Percentiles rank a stretch among this genome's conserved stretches.
These are phyloP conservation scores for Penicillium capsulatum DNA, from an alignment of 2,329 filamentous ascomycete species.

Conservation along the genomic window DNA sequence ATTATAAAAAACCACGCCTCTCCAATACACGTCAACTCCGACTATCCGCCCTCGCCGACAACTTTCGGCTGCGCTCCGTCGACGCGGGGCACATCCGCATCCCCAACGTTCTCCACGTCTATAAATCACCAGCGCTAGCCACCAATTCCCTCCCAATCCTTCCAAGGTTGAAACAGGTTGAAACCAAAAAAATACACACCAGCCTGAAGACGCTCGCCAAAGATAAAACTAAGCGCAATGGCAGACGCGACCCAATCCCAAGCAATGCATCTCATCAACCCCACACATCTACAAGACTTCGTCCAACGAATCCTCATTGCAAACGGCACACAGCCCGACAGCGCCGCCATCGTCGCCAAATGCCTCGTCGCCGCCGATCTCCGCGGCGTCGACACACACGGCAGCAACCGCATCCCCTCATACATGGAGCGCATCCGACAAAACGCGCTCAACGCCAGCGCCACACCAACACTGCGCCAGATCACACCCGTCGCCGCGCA, in stretches of 20 bases:
- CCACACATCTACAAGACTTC: constrained; percentile 21
- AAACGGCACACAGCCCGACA: constrained; percentile 55
- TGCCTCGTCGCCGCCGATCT: constrained; percentile 71
- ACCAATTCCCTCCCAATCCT: too few relatives aligned
- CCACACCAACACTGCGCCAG: constrained; percentile 53
- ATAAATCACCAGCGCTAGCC: too few relatives aligned
- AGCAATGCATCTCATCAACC: constrained; percentile 19
- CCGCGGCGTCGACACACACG: constrained; percentile 74
- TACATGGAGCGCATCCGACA: constrained; percentile 70
- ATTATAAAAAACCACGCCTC: too few relatives aligned
- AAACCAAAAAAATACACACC: too few relatives aligned
- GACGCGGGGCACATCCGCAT: too few relatives aligned
- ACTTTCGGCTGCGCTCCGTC: too few relatives aligned
- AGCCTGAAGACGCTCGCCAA: too few relatives aligned
- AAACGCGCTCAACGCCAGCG: constrained; percentile 52
- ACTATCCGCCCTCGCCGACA: too few relatives aligned
- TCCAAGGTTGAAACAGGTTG: too few relatives aligned
- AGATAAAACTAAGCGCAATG: constrained; percentile 5
- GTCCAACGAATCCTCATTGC: constrained; percentile 26
- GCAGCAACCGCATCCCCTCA: constrained; percentile 70
- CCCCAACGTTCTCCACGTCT: too few relatives aligned
- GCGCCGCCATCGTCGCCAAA: constrained; percentile 61
- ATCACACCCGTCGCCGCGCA: constrained; percentile 68
- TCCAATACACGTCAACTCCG: too few relatives aligned
- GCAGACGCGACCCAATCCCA: constrained; percentile 4